Evolutionary conservation across 345 rosid genomes (phyloP), one percentile per base, ranked within the genome.

Genomic region (Lepidium africanum): DNA sequence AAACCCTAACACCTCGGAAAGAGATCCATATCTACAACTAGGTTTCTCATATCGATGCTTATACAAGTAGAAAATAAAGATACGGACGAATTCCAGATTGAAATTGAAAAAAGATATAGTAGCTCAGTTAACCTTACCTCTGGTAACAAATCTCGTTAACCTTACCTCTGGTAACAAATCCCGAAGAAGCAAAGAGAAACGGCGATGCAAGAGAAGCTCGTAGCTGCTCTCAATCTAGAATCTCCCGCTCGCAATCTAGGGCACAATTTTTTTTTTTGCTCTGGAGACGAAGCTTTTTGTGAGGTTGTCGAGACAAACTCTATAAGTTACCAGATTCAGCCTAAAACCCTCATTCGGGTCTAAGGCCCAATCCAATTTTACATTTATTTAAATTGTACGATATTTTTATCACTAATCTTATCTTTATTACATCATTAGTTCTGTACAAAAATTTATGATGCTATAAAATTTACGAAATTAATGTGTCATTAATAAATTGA

Each of bases 201-300:
- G 57, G 27, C 47, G 69, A 71, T 15, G 9, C 5, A 3, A 19
- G 49, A 58, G 67, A 59, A 59, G 54, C 9, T 23, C 19, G 73
- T 59, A 66, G 73, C 42, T 19, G 68, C 50, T 67, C 50, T 67
- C 25, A 50, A 67, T 67, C 62, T 59, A 54, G 67, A 52, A 65
- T 73, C 72, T 59, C 67, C 66, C 33, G 54, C 60, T 65, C 56
- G 72, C 15, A 43, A 35, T 67, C 67, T 67, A 74, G 73, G 77
- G 73, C 62, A 30, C 33, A 30, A 30, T 4, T 6, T 5, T 5
- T 30, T 30, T 5, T 30, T 30, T 30, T 30, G 13, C 54, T 51
- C 10, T 5, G 36, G 37, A 25, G 75, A 62, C 42, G 76, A 72
- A 49, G 67, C 63, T 67, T 30, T 30, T 30, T 66, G 48, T 50